Evolutionary conservation across 305 asterid genomes (phyloP).

Genomic region (Caryopteris hybrid): DNA sequence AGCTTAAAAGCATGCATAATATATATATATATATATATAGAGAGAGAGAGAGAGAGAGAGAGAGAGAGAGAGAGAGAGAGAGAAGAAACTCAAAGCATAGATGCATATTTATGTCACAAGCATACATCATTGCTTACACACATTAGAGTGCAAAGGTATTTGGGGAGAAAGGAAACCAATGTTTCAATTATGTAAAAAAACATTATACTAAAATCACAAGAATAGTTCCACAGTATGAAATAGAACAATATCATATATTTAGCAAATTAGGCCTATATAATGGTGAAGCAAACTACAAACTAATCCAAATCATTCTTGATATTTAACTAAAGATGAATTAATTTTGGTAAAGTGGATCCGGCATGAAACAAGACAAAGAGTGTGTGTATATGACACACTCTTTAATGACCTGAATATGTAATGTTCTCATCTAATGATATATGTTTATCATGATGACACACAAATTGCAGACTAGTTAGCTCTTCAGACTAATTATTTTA

Average conservation of each 20-base stretch:
- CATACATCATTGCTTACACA: background rate
- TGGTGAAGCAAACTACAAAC: background rate
- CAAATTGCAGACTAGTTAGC: no score
- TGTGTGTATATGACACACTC: background rate
- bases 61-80: no score
- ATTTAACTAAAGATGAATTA: background rate
- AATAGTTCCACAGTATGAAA: background rate
- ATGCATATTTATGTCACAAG: background rate
- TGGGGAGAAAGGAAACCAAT: background rate
- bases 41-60: no score
- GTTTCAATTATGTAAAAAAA: background rate
- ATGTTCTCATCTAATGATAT: no score
- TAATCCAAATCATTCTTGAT: background rate
- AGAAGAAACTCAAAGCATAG: background rate
- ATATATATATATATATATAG: background rate
- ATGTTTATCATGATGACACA: no score
- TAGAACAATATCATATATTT: background rate
- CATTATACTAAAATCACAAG: background rate
- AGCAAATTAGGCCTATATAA: background rate
- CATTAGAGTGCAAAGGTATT: background rate
- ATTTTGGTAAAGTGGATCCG: background rate
- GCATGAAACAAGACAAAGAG: background rate
- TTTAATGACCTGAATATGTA: background rate
- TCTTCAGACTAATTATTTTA: background rate
- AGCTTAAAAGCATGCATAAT: no score